phyloP scores from a whole-genome alignment of 345 rosid genomes.

The Eucalyptus microcorys region DNA sequence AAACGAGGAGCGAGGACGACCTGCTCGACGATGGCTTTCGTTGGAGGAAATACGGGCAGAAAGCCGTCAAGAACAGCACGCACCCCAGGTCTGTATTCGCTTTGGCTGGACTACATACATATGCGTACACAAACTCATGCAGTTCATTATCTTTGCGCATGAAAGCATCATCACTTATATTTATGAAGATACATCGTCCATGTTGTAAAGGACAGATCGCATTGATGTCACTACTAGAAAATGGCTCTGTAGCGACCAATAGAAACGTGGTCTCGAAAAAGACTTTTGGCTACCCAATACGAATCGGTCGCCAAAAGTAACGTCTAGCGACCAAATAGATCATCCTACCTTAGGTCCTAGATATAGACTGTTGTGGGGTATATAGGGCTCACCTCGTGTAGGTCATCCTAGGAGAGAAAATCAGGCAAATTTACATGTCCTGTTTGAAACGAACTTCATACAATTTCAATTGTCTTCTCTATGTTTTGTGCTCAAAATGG shows the following conservation, averaged over 20 bases:
- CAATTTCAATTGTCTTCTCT: neutral
- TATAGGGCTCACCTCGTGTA: neutral
- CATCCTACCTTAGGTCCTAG: neutral
- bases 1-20: slow-evolving; percentile 55
- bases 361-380: neutral
- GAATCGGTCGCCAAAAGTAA: neutral
- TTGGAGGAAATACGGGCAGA: slow-evolving; percentile 73
- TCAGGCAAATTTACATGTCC: neutral
- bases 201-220: neutral
- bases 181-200: neutral
- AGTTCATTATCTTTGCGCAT: neutral
- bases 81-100: slow-evolving; percentile 43
- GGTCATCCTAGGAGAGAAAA: neutral
- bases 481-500: neutral
- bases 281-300: neutral
- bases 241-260: neutral
- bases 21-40: slow-evolving; percentile 71
- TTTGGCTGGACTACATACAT: neutral
- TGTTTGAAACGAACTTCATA: neutral
- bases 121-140: neutral
- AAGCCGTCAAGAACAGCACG: slow-evolving; percentile 49
- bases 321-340: neutral
- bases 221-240: neutral
- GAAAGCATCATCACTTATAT: neutral
- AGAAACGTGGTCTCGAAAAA: neutral